Evolutionary conservation across 2,329 filamentous ascomycete genomes (phyloP).

Genomic region (Lachnellula cervina): DNA sequence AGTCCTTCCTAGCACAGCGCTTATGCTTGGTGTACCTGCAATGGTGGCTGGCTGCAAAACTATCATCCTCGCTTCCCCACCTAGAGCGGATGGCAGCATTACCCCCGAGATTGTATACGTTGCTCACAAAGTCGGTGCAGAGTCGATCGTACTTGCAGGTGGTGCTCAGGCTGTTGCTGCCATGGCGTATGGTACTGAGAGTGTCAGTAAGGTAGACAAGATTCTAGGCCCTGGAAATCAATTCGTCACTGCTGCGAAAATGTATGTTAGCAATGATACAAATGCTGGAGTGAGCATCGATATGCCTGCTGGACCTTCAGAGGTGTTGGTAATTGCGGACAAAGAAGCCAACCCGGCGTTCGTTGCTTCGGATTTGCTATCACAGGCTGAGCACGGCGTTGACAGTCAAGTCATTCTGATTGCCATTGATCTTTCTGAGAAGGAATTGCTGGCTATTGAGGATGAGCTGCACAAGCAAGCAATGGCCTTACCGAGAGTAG

Average conservation of each 20-base stretch:
- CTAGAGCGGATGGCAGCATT: constrained; percentile 80
- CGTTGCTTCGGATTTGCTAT: constrained; percentile 89
- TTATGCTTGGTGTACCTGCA: constrained; percentile 96
- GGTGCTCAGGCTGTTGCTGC: constrained; percentile 94
- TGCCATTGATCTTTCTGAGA: constrained; percentile 71
- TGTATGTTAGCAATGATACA: constrained; percentile 96
- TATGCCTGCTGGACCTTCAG: constrained; percentile 95
- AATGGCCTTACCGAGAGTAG: constrained; percentile 78
- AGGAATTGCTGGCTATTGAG: constrained; percentile 76
- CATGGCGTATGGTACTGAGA: constrained; percentile 95
- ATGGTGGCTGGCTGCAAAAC: constrained; percentile 96
- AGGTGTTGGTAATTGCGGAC: constrained; percentile 95
- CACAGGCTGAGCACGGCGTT: constrained; percentile 93
- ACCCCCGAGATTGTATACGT: constrained; percentile 97
- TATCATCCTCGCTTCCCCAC: constrained; percentile 89
- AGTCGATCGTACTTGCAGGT: constrained; percentile 92
- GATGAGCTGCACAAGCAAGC: constrained; percentile 88
- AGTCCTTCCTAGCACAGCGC: constrained; percentile 91
- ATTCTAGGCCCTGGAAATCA: constrained; percentile 97
- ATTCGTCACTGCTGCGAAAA: constrained; percentile 97
- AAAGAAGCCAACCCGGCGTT: constrained; percentile 84
- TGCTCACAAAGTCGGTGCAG: constrained; percentile 92
- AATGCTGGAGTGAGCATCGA: constrained; percentile 94
- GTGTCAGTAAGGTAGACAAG: constrained; percentile 95
- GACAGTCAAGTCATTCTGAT: constrained; percentile 94